These are phyloP conservation scores for Phoma sp. DNA, from an alignment of 2,329 filamentous ascomycete genomes.

Conservation along the genomic window DNA sequence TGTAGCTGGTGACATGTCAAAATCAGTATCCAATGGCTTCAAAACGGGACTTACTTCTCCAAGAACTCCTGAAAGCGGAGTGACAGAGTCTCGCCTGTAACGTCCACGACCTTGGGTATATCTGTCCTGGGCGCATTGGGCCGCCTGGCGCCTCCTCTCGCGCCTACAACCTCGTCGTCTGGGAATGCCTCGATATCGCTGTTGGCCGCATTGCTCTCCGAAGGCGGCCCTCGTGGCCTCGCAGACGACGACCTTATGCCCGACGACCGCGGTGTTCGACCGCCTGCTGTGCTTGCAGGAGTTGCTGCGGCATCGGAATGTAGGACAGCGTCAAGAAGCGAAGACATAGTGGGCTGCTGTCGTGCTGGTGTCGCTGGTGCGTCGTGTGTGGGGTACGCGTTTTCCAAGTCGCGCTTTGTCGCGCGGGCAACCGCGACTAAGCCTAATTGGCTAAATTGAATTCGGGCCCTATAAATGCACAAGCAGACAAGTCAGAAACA, in stretches of 20 bases:
- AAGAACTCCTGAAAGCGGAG: slow-evolving; percentile 81
- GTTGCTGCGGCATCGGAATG: slow-evolving; percentile 54
- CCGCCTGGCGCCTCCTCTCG: slow-evolving; percentile 49
- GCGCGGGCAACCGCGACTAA: slow-evolving; percentile 13
- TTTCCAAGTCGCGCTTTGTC: slow-evolving; percentile 9
- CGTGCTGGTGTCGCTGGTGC: slow-evolving; percentile 3
- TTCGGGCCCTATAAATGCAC: no score
- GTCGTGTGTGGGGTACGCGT: slow-evolving; percentile 16
- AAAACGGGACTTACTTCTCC: slow-evolving; percentile 63
- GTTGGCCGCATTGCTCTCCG: slow-evolving; percentile 57
- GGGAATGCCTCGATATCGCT: slow-evolving; percentile 65
- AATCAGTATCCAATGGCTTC: background rate
- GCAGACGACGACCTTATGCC: slow-evolving; percentile 59
- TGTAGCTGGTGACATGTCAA: slow-evolving; percentile 55
- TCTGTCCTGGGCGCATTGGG: slow-evolving; percentile 57
- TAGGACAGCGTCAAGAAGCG: slow-evolving; percentile 57
- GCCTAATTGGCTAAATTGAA: slow-evolving; percentile 12
- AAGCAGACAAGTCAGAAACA: no score
- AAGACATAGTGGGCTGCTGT: slow-evolving; percentile 54
- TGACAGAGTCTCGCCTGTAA: slow-evolving; percentile 75
- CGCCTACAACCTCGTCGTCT: slow-evolving; percentile 66
- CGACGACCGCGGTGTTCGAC: slow-evolving; percentile 45
- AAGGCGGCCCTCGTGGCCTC: slow-evolving; percentile 59
- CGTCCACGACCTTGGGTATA: slow-evolving; percentile 76
- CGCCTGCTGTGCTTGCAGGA: slow-evolving; percentile 46